Evolutionary conservation across 2,329 filamentous ascomycete genomes (phyloP).

Genomic region (Sodiomyces alkalinus): DNA sequence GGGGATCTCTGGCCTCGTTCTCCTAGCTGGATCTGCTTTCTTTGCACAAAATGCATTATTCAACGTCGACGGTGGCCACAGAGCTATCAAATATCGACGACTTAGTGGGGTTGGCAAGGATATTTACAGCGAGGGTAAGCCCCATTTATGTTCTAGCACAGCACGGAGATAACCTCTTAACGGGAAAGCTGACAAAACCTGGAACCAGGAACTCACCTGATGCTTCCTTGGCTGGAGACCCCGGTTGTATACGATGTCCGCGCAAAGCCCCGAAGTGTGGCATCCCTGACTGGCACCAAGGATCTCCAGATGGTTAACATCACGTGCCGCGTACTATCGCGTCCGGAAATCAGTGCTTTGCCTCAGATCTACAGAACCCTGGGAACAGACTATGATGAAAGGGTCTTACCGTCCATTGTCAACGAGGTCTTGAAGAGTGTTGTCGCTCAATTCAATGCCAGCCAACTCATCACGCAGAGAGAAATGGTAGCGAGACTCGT

Average conservation of each 20-base stretch:
- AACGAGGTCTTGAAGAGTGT: slow-evolving; percentile 99
- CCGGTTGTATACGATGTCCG: slow-evolving; percentile 95
- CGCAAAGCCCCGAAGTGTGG: slow-evolving; percentile 91
- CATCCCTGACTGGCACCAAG: slow-evolving; percentile 95
- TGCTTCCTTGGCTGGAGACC: slow-evolving; percentile 94
- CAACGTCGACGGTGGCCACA: slow-evolving; percentile 93
- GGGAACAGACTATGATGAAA: slow-evolving; percentile 91
- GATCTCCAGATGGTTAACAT: slow-evolving; percentile 99
- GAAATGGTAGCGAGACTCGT: slow-evolving; percentile 89
- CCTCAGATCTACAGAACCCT: slow-evolving; percentile 96
- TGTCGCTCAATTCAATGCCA: slow-evolving; percentile 97
- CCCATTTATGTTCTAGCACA: too few relatives aligned
- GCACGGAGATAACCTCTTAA: background rate
- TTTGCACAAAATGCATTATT: slow-evolving; percentile 47
- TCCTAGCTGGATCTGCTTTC: slow-evolving; percentile 33
- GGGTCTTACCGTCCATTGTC: slow-evolving; percentile 90
- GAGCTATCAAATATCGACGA: slow-evolving; percentile 96
- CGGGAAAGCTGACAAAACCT: too few relatives aligned
- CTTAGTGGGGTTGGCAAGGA: slow-evolving; percentile 87
- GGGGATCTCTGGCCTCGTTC: slow-evolving; percentile 23
- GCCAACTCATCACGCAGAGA: slow-evolving; percentile 95
- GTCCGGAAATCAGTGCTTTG: slow-evolving; percentile 73
- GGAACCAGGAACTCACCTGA: slow-evolving; percentile 77
- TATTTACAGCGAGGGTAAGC: slow-evolving; percentile 81
- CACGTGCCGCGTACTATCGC: slow-evolving; percentile 94